Base-by-base conservation (phyloP, 768 basidiomycete genomes). In the Butyriboletus loyo region DNA sequence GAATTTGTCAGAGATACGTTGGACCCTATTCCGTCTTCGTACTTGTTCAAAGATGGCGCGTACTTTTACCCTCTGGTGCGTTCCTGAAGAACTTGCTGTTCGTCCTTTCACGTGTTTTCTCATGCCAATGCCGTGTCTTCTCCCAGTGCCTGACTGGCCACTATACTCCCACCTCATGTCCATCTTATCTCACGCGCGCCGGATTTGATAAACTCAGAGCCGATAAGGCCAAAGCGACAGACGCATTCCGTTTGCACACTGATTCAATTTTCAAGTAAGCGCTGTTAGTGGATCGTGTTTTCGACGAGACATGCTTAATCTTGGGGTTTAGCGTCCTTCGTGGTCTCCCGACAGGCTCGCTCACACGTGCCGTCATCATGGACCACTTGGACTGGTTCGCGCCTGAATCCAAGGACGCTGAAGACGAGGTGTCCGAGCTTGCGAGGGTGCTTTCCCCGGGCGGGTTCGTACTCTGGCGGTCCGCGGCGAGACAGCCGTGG, bases 291-390 rank as follows among this genome's bases (percentile, higher is more conserved):
- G 15, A 14, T 45, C 19, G 14, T 11, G 15, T 15, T 17, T 32
- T 15, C 3, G 19, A 24, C 17, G 22, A 34, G 17, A 8, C 43
- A 10, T 6, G 21, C 32, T 44, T 7, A 40, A 15, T n/a, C 8
- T 27, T 28, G 34, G 6, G 21, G 4, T 38, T 7, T 14, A 80
- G 77, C 52, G 80, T 80, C 11, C 66, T 80, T 13, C 66, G 59
- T 22, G 78, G 76, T 11, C 72, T 80, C 17, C 69, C 66, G 1
- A 56, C 69, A n/a, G 70, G 70, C 30, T 79, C 79, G 7, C 72
- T 87, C 40, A 87, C 84, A 31, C 79, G 83, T 25, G 79, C 80
- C 11, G 76, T 87, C 27, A 74, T 87, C 51, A 88, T 88, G 87
- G 87, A 89, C 65, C 82, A 83, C 44, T 74, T 86, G 44, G 84